These are phyloP conservation scores for Pochonia chlamydosporia DNA, from an alignment of 2,329 filamentous ascomycete genomes.

Conservation along the genomic window DNA sequence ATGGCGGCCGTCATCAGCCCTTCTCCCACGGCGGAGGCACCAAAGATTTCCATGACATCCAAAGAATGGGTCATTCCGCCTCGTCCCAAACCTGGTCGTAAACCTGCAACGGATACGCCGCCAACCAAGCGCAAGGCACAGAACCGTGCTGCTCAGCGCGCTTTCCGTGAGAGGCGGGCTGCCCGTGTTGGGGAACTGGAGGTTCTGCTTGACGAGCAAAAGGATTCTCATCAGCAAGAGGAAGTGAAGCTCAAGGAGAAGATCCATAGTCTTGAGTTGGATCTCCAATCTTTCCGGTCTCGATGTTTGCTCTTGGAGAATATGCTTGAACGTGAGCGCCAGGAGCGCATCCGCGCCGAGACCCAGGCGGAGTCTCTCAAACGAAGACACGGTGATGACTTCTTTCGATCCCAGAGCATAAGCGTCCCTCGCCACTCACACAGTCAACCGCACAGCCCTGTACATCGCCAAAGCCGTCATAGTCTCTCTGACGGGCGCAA, in stretches of 20 bases:
- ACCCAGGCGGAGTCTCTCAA: conserved; percentile 31
- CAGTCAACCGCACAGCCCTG: conserved; percentile 21
- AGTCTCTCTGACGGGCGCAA: conserved; percentile 20
- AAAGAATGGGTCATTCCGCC: conserved; percentile 85
- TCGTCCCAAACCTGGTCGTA: conserved; percentile 82
- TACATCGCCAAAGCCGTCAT: conserved; percentile 19
- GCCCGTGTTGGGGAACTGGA: conserved; percentile 75
- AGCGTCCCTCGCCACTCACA: conserved; percentile 19
- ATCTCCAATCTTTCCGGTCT: conserved; percentile 59
- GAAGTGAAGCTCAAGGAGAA: conserved; percentile 54
- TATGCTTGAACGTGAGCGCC: conserved; percentile 54
- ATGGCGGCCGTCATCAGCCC: conserved; percentile 44
- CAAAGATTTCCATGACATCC: conserved; percentile 60
- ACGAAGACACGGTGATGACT: conserved; percentile 22
- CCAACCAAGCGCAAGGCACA: conserved; percentile 92
- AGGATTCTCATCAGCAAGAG: conserved; percentile 49
- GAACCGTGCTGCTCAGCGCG: conserved; percentile 85
- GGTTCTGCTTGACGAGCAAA: conserved; percentile 58
- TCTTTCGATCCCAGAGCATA: conserved; percentile 21
- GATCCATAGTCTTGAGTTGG: conserved; percentile 54
- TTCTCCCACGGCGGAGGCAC: conserved; percentile 31
- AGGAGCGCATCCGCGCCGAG: conserved; percentile 39
- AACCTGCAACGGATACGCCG: conserved; percentile 88
- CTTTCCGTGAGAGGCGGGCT: conserved; percentile 81
- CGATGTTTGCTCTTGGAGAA: conserved; percentile 58